phyloP scores from a whole-genome alignment of 2,329 filamentous ascomycete genomes.

The Trichophyton simii region DNA sequence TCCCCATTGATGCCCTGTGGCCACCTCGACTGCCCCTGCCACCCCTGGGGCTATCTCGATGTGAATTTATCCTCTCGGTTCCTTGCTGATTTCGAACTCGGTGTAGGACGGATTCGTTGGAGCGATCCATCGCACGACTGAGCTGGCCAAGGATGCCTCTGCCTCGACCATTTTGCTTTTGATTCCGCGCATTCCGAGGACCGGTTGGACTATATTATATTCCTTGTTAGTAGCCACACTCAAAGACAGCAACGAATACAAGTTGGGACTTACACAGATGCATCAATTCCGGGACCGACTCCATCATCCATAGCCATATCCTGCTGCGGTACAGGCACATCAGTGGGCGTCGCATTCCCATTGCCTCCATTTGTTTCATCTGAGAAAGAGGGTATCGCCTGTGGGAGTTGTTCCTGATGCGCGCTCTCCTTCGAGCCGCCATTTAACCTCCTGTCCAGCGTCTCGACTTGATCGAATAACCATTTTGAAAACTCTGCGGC shows the following conservation, averaged over 20 bases:
- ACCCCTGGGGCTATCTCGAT: slow-evolving; percentile 61
- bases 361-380: slow-evolving; percentile 17
- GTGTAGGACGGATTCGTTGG: slow-evolving; percentile 62
- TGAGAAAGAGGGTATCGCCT: slow-evolving; percentile 25
- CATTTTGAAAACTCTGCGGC: slow-evolving; percentile 76
- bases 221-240: slow-evolving; percentile 6
- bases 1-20: slow-evolving; percentile 33
- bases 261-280: slow-evolving; percentile 26
- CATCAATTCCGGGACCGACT: slow-evolving; percentile 8
- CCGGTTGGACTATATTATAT: slow-evolving; percentile 71
- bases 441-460: slow-evolving; percentile 52
- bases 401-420: slow-evolving; percentile 13
- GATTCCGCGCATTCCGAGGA: slow-evolving; percentile 85
- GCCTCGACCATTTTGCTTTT: slow-evolving; percentile 53
- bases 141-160: slow-evolving; percentile 69
- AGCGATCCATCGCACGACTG: slow-evolving; percentile 68
- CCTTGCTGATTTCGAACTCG: slow-evolving; percentile 61
- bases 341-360: slow-evolving; percentile 7
- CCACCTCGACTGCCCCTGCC: slow-evolving; percentile 45
- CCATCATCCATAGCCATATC: slow-evolving; percentile 63
- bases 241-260: not conserved
- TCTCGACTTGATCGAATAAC: slow-evolving; percentile 79
- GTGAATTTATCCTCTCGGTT: slow-evolving; percentile 68
- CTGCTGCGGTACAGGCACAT: slow-evolving; percentile 22
- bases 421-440: slow-evolving; percentile 32